Percentiles rank a stretch among this genome's conserved stretches.
Conservation (phyloP, 257 asterid genomes). For the Solanum virginianum region DNA sequence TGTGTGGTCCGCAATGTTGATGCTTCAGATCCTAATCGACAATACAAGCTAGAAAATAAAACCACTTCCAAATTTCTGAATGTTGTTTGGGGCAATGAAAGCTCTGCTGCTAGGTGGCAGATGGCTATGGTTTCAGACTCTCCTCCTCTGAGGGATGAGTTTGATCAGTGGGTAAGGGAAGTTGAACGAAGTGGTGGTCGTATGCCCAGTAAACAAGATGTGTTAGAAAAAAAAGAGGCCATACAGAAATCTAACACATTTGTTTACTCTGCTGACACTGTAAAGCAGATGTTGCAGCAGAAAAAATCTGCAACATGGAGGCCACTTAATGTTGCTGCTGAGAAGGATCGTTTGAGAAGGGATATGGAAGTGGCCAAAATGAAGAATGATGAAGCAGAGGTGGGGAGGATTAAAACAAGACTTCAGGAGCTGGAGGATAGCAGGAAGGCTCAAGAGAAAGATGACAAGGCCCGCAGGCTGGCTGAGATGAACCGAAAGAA, state of each 20-base stretch:
- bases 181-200: slow-evolving; percentile 81
- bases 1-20: slow-evolving; percentile 81
- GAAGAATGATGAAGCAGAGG: slow-evolving; percentile 58
- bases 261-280: slow-evolving; percentile 90
- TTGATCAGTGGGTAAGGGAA: slow-evolving; percentile 90
- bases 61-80: slow-evolving; percentile 75
- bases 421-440: slow-evolving; percentile 63
- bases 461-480: slow-evolving; percentile 62
- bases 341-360: slow-evolving; percentile 83
- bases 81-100: slow-evolving; percentile 90
- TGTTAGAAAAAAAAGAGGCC: slow-evolving; percentile 71
- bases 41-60: slow-evolving; percentile 83
- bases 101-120: slow-evolving; percentile 96
- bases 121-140: slow-evolving; percentile 96
- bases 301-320: slow-evolving; percentile 93
- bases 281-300: slow-evolving; percentile 92
- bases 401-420: slow-evolving; percentile 59
- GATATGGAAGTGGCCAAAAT: slow-evolving; percentile 78
- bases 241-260: slow-evolving; percentile 57
- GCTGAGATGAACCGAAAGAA: slow-evolving; percentile 91
- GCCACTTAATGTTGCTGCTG: slow-evolving; percentile 84
- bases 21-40: slow-evolving; percentile 64
- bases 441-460: slow-evolving; percentile 44
- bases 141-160: slow-evolving; percentile 64
- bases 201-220: slow-evolving; percentile 76